Percentiles rank a stretch among this genome's conserved stretches.
These are phyloP conservation scores for Turnera subulata DNA, from an alignment of 345 rosid species.

Conservation along the genomic window DNA sequence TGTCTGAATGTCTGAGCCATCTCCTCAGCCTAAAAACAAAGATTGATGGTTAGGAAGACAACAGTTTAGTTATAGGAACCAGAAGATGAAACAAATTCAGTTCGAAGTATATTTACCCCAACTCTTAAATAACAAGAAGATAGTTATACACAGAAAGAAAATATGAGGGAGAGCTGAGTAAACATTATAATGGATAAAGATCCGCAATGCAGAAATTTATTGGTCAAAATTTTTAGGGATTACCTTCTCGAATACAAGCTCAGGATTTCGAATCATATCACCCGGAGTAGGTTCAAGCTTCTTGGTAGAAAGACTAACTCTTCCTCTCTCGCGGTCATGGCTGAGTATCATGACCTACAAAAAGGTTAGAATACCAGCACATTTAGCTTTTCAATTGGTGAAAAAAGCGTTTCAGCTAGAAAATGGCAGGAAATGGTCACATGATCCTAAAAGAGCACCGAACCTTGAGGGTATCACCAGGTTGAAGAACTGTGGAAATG, in stretches of 20 bases:
- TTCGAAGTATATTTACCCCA: not conserved
- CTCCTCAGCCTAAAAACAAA: conserved; percentile 80
- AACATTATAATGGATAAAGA: no score
- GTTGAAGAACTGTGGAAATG: conserved; percentile 95
- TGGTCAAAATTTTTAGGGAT: not conserved
- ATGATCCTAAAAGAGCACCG: not conserved
- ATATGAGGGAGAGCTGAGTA: no score
- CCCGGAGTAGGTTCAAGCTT: conserved; percentile 98
- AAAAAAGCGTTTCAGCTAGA: conserved; percentile 1
- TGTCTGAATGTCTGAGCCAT: conserved; percentile 98
- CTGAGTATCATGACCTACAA: conserved; percentile 89
- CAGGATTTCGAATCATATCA: conserved; percentile 97
- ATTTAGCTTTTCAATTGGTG: not conserved
- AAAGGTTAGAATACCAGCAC: conserved; percentile 8
- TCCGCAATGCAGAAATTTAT: not conserved
- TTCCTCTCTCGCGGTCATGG: conserved; percentile 95
- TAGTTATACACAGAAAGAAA: not conserved
- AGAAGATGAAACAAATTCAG: not conserved
- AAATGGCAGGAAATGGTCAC: not conserved
- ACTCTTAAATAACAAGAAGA: not conserved
- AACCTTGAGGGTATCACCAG: conserved; percentile 92
- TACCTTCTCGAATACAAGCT: conserved; percentile 98
- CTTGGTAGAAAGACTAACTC: conserved; percentile 97
- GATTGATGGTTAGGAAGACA: not conserved
- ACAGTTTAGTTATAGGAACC: not conserved